Base-by-base conservation (phyloP, 2,329 filamentous ascomycete genomes). In the Fusarium denticulatum region DNA sequence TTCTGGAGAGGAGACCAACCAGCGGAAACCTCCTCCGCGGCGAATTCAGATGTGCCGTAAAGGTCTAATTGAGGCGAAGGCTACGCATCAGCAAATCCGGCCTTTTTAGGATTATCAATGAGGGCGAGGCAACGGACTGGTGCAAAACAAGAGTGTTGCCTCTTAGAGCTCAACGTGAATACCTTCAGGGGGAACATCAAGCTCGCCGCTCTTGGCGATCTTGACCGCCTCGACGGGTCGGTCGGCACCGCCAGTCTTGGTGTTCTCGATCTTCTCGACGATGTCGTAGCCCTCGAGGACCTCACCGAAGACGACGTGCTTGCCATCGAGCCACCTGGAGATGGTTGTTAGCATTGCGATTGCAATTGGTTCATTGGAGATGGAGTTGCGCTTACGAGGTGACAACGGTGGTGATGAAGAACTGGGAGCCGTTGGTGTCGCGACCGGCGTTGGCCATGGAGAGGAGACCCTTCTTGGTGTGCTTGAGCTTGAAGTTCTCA, bases 401-500 rank as follows among this genome's bases (percentile, higher is more conserved):
- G 79, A 94, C 82, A 80, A 91, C 92, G 77, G 93, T 96, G 80
- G 94, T 96, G 83, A 96, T 95, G 88, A 96, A 96, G 88, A 96
- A 96, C 82, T 96, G 94, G 67, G 92, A 94, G 81, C 94, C 93
- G 82, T 95, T 95, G 87, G 94, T 96, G 84, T 96, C 93, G 83
- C 91, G 89, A 83, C 93, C 93, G 69, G 93, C 90, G 85, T 95
- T 95, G 84, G 93, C 94, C 94, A 94, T 96, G 84, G 92, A 94
- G 75, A 96, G 86, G 58, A 94, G 86, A 79, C 94, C 94, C 84
- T 91, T 92, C 89, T 94, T 95, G 87, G 88, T 90, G 91, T 97
- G 94, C 89, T 95, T 95, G 81, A 96, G 89, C 91, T 96, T 96
- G 89, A 97, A 96, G 92, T 96, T 96, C 91, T 97, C 94, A 80